Conservation (phyloP, 208 protist species). For the Leishmania mexicana region DNA sequence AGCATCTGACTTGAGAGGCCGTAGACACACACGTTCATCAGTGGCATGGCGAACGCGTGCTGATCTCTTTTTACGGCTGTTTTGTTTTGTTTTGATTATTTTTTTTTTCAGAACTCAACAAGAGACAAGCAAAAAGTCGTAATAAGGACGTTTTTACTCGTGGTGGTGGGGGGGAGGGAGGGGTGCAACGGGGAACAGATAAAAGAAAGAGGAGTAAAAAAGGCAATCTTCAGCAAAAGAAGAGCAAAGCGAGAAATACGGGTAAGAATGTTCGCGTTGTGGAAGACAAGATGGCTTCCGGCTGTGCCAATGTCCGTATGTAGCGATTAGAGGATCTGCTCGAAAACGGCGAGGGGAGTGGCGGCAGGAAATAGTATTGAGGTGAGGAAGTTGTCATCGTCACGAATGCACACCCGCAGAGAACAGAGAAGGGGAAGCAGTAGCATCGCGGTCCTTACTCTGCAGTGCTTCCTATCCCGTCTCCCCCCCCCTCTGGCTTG, state of each 20-base stretch:
- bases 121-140: background rate
- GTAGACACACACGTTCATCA: conserved; percentile 38
- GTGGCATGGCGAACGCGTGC: conserved; percentile 1
- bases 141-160: background rate
- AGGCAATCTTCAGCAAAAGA: background rate
- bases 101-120: background rate
- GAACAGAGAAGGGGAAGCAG: background rate
- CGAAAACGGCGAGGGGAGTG: background rate
- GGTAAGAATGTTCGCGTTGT: background rate
- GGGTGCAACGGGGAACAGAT: background rate
- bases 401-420: background rate
- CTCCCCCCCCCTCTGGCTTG: background rate
- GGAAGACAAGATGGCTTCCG: background rate
- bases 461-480: background rate
- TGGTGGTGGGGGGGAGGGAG: background rate
- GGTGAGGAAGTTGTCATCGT: background rate
- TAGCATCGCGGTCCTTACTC: background rate
- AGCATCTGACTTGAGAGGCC: conserved; percentile 28
- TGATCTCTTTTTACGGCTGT: background rate
- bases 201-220: background rate
- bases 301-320: background rate
- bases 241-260: background rate
- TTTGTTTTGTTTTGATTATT: background rate
- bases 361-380: background rate
- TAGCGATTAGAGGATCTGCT: background rate